phyloP scores from a whole-genome alignment of 2,329 filamentous ascomycete genomes.

The Pseudohalonectria lignicola region DNA sequence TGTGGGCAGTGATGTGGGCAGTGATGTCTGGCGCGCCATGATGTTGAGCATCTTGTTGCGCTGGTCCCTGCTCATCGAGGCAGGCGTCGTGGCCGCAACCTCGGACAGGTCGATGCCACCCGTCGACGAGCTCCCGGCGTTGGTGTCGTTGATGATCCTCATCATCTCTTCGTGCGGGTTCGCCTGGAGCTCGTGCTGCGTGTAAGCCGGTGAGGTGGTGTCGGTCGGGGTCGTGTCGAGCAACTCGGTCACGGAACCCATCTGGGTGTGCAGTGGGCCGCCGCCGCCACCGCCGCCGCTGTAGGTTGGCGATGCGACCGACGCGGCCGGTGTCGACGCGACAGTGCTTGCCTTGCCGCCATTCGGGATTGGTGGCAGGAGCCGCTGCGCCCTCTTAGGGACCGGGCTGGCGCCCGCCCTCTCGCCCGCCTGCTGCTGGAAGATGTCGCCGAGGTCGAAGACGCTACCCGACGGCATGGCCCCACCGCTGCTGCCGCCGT shows the following conservation, averaged over 20 bases:
- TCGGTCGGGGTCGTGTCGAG: constrained; percentile 40
- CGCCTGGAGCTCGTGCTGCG: constrained; percentile 45
- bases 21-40: constrained; percentile 32
- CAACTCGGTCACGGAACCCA: constrained; percentile 50
- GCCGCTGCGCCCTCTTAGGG: constrained; percentile 39
- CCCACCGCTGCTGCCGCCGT: constrained; percentile 12
- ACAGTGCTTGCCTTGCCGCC: constrained; percentile 14
- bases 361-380: constrained; percentile 41
- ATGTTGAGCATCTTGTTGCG: constrained; percentile 47
- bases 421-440: constrained; percentile 32
- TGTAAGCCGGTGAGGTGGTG: constrained; percentile 27
- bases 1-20: constrained; percentile 10
- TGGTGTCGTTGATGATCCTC: constrained; percentile 54
- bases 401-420: constrained; percentile 24
- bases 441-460: constrained; percentile 49
- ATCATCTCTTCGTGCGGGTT: constrained; percentile 52
- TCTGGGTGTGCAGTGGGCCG: too few species aligned
- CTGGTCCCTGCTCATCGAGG: constrained; percentile 45
- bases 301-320: constrained; percentile 16
- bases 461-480: constrained; percentile 46
- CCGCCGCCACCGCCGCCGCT: constrained; percentile 16
- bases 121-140: constrained; percentile 35
- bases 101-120: constrained; percentile 40
- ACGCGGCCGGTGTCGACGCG: constrained; percentile 8
- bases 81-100: constrained; percentile 43